phyloP scores from a whole-genome alignment of 768 basidiomycete species.

The Trametes coccinea region DNA sequence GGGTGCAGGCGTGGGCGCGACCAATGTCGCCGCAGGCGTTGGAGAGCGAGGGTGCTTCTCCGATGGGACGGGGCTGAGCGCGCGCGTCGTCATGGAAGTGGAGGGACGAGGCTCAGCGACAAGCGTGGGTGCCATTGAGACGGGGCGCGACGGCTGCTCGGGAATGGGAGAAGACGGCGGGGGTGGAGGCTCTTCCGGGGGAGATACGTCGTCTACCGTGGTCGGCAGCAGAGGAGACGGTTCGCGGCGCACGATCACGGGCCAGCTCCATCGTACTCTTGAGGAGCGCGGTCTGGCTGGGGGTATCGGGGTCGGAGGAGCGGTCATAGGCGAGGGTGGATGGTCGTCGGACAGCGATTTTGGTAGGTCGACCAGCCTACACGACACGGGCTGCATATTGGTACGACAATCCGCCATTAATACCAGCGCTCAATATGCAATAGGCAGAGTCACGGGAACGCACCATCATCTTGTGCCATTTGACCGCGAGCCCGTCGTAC shows the following conservation, averaged over 20 bases:
- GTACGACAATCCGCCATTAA: neutral
- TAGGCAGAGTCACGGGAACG: neutral
- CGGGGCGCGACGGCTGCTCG: neutral
- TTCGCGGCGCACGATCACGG: neutral
- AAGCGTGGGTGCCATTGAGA: neutral
- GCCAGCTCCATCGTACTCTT: slow-evolving; percentile 12
- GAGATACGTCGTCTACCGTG: neutral
- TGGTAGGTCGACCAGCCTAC: slow-evolving; percentile 3
- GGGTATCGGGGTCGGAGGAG: neutral
- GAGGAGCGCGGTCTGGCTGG: neutral
- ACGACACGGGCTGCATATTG: slow-evolving; percentile 13
- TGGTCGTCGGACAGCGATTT: neutral
- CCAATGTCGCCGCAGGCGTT: neutral
- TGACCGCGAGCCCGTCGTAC: slow-evolving; percentile 6
- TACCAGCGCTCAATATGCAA: neutral
- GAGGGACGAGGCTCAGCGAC: slow-evolving; percentile 2
- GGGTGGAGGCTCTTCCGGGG: neutral
- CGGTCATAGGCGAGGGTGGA: neutral
- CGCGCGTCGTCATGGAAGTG: slow-evolving; percentile 4
- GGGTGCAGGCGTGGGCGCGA: slow-evolving; percentile 3
- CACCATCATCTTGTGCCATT: slow-evolving; percentile 24
- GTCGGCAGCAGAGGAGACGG: neutral
- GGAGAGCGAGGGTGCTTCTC: slow-evolving; percentile 2
- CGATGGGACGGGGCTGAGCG: neutral
- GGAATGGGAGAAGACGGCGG: neutral